Evolutionary conservation across 164 flowering plant genomes (phyloP), one percentile per base, ranked within the genome.

Genomic region (Vitis riparia): DNA sequence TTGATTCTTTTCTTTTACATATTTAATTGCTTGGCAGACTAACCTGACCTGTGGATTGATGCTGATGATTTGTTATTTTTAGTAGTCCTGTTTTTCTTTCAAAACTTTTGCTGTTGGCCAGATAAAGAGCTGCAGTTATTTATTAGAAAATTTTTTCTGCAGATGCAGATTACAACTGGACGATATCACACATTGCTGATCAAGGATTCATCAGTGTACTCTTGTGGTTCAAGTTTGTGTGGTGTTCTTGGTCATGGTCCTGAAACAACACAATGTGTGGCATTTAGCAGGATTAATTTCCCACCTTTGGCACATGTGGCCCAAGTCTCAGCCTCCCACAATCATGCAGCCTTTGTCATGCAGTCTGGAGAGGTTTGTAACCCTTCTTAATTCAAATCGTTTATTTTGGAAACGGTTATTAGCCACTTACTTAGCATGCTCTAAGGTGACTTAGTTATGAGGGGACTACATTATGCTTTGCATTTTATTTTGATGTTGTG

Each of bases 171-270:
- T 52, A 87, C 85, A 55, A 84, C 94, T n/a, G 99, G 99, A 71
- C 87, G 83, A 73, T 89, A 94, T 75, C 97, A 94, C 84, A 91
- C 99, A 4, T 80, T 94, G 73, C 79, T 94, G 75, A 80, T 89
- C 69, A 79, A 79, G 61, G 78, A 81, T 67, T 86, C 90, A 48
- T 80, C 86, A 32, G 89, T 84, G 2, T 94, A 89, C 81, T 91
- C 97, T 62, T 94, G 99, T 81, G 99, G 99, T 70, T 92, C 99
- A 53, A 89, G 87, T 78, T 78, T 92, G 62, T 88, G 91, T 71
- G 99, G 99, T 68, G 97, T 92, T 73, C 97, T 94, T 72, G 99
- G 97, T 73, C 99, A 91, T 73, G 97, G 97, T 68, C 79, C 94
- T 7, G 91, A 87, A 62, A 84, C 85, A 66, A 94, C 91, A 17